These are phyloP conservation scores for Fusarium anthophilum DNA, from an alignment of 2,329 filamentous ascomycete genomes.

Conservation along the genomic window DNA sequence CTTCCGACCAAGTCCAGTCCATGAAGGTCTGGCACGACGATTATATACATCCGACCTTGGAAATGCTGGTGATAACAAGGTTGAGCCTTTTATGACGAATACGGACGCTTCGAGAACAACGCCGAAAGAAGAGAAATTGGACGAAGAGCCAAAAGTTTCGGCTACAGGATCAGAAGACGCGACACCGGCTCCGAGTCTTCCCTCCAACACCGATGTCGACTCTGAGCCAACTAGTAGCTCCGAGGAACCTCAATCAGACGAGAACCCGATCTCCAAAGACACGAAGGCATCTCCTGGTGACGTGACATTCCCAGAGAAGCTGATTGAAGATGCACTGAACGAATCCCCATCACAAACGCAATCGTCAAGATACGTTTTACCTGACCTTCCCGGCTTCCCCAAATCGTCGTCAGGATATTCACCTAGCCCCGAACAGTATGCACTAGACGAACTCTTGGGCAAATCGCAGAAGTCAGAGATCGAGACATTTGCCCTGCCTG, in stretches of 20 bases:
- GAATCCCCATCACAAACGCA: neutral
- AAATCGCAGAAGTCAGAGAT: neutral
- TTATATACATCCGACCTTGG: slow-evolving; percentile 39
- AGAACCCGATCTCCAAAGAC: neutral
- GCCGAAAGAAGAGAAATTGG: neutral
- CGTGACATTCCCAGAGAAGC: neutral
- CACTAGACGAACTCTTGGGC: neutral
- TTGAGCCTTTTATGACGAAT: slow-evolving; percentile 37
- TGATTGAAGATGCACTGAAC: neutral
- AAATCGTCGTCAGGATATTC: neutral
- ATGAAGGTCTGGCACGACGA: slow-evolving; percentile 22
- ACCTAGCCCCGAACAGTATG: neutral
- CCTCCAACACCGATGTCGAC: neutral
- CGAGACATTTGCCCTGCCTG: slow-evolving; percentile 1
- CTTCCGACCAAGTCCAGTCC: slow-evolving; percentile 15
- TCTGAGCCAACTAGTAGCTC: neutral
- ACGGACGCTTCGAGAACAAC: neutral
- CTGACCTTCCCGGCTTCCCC: neutral
- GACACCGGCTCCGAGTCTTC: neutral
- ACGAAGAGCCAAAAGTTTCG: neutral
- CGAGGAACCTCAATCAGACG: neutral
- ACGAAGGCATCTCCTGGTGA: neutral
- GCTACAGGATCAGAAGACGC: neutral
- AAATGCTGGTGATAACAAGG: slow-evolving; percentile 34
- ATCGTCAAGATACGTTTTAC: neutral